Conservation (phyloP, 257 asterid genomes). For the Nicotiana undulata region DNA sequence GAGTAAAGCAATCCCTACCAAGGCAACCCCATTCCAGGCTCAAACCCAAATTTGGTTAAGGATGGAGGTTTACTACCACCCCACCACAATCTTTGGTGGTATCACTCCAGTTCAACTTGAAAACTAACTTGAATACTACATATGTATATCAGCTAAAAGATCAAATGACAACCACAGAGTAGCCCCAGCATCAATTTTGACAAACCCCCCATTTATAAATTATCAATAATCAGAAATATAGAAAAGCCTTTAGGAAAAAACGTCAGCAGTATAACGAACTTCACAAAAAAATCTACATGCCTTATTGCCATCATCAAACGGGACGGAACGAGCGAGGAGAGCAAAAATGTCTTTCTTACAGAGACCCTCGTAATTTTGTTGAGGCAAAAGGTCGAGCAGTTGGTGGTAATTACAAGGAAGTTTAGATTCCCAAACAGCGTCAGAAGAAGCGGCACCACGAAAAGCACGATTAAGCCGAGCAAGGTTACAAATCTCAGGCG, state of each 20-base stretch:
- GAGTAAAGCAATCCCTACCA: too few relatives aligned
- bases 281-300: constrained; percentile 19
- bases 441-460: constrained; percentile 97
- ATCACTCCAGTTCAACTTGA: not conserved
- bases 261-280: not conserved
- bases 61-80: too few relatives aligned
- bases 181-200: not conserved
- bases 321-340: constrained; percentile 63
- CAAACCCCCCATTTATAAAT: not conserved
- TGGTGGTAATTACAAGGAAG: constrained; percentile 71
- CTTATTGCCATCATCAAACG: constrained; percentile 75
- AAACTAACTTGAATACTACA: not conserved
- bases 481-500: constrained; percentile 95
- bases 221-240: not conserved
- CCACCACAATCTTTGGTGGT: too few relatives aligned
- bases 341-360: constrained; percentile 74
- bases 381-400: constrained; percentile 52
- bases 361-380: constrained; percentile 25
- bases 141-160: not conserved
- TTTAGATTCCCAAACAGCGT: constrained; percentile 96
- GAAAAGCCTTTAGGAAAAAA: not conserved
- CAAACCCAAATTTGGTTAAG: too few relatives aligned
- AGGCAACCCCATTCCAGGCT: too few relatives aligned
- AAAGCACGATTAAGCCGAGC: constrained; percentile 96
- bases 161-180: not conserved